Percentiles rank a stretch among this genome's conserved stretches.
Conservation (phyloP, 345 rosid genomes). For the Arabis hirsuta region DNA sequence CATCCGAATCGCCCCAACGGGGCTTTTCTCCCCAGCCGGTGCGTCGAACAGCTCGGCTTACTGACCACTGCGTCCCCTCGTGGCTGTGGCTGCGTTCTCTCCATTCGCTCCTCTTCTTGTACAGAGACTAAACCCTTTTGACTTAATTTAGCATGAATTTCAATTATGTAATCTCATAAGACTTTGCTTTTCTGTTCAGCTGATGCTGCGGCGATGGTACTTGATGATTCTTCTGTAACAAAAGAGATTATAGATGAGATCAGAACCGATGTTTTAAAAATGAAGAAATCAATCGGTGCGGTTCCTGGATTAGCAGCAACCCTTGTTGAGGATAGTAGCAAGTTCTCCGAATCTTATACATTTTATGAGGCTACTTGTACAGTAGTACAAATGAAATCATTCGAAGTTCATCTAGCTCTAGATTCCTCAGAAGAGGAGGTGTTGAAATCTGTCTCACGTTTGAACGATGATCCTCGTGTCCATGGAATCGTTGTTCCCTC, state of each 20-base stretch:
- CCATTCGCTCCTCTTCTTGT: too few species aligned
- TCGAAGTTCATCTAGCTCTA: constrained; percentile 61
- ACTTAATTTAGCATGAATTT: too few species aligned
- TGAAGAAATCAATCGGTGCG: constrained; percentile 73
- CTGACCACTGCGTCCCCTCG: too few species aligned
- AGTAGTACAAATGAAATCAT: constrained; percentile 67
- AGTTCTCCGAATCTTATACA: constrained; percentile 80
- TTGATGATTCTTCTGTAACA: constrained; percentile 75
- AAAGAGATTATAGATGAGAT: constrained; percentile 74
- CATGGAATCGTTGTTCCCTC: constrained; percentile 88
- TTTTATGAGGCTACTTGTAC: constrained; percentile 83
- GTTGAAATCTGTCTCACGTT: constrained; percentile 57
- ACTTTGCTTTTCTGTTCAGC: too few species aligned
- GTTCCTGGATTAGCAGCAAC: constrained; percentile 86
- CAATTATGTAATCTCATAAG: too few species aligned
- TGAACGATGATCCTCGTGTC: constrained; percentile 68
- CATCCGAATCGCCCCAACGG: too few species aligned
- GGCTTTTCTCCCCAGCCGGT: too few species aligned
- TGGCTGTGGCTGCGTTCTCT: too few species aligned
- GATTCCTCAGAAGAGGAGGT: constrained; percentile 71
- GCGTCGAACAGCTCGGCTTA: too few species aligned
- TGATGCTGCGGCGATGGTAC: constrained; percentile 51
- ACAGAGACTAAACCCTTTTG: too few species aligned
- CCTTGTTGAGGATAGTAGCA: constrained; percentile 75
- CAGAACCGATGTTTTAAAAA: constrained; percentile 60